phyloP scores from a whole-genome alignment of 225 moss, liverwort and hornwort species.

The Physcomitrellopsis africana region DNA sequence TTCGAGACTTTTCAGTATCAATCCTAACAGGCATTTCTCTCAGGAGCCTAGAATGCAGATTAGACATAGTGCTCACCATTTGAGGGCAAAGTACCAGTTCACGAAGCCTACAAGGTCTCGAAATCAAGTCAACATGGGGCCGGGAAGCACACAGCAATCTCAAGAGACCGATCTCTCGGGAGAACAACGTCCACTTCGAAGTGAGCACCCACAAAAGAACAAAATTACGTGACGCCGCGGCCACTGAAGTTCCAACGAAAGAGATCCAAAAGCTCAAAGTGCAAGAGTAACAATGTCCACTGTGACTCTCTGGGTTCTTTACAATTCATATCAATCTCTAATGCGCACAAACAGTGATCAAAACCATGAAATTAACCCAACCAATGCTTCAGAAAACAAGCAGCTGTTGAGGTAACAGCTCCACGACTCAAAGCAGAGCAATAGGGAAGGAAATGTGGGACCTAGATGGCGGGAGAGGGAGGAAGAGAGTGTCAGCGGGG shows the following conservation, averaged over 20 bases:
- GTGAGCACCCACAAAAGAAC: background rate
- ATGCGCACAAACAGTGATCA: too few species aligned
- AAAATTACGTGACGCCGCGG: constrained; percentile 3
- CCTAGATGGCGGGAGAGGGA: background rate
- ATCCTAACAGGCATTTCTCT: constrained; percentile 5
- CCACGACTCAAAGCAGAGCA: background rate
- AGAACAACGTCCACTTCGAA: background rate
- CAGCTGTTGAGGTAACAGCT: too few species aligned
- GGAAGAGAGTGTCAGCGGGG: background rate
- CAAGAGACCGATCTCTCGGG: background rate
- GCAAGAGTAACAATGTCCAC: background rate
- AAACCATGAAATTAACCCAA: too few species aligned
- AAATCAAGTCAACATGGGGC: constrained; percentile 25
- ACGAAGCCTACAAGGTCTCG: constrained; percentile 19
- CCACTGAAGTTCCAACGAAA: background rate
- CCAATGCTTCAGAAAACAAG: too few species aligned
- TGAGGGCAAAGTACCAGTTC: too few species aligned
- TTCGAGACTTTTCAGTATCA: constrained; percentile 27
- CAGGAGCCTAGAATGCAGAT: constrained; percentile 34
- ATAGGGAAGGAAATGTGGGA: background rate
- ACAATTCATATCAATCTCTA: background rate
- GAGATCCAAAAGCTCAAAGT: background rate
- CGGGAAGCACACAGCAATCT: background rate
- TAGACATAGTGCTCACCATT: constrained; percentile 37
- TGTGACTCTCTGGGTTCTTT: background rate